Conservation (phyloP, 2,329 filamentous ascomycete species). For the Talaromyces funiculosus region DNA sequence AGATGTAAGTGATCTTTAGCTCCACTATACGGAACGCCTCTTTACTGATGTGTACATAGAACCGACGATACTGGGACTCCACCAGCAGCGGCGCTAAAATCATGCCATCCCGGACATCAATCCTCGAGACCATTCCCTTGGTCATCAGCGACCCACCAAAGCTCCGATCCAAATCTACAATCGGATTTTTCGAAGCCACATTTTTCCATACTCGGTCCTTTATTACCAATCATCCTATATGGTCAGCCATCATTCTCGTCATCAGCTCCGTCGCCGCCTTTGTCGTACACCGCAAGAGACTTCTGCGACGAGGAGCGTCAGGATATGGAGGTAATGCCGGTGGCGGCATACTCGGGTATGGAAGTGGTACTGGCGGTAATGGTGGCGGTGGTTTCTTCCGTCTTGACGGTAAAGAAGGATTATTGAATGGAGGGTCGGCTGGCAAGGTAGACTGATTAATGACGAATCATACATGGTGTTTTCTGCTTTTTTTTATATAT, state of each 20-base stretch:
- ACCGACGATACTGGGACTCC: conserved; percentile 89
- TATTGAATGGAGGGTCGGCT: conserved; percentile 38
- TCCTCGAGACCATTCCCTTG: conserved; percentile 69
- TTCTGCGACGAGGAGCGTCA: not conserved
- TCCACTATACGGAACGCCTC: not conserved
- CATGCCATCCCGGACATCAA: conserved; percentile 79
- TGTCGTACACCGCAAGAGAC: conserved; percentile 14
- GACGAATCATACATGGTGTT: not conserved
- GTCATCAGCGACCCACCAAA: conserved; percentile 46
- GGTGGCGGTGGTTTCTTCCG: conserved; percentile 41
- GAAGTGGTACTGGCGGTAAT: conserved; percentile 34
- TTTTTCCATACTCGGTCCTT: conserved; percentile 44
- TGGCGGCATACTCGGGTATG: conserved; percentile 22
- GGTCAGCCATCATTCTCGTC: conserved; percentile 37
- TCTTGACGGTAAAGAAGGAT: conserved; percentile 45
- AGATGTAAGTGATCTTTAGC: conserved; percentile 62
- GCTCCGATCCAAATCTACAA: conserved; percentile 45
- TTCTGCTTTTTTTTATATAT: conserved; percentile 6
- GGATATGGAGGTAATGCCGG: not conserved
- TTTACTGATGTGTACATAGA: conserved; percentile 51
- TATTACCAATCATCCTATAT: conserved; percentile 39
- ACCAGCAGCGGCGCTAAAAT: conserved; percentile 87
- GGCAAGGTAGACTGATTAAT: conserved; percentile 39
- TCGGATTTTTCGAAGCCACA: conserved; percentile 41
- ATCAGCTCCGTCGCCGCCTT: conserved; percentile 28